Evolutionary conservation across 2,329 filamentous ascomycete genomes (phyloP).

Genomic region (Fusarium dlaminii): DNA sequence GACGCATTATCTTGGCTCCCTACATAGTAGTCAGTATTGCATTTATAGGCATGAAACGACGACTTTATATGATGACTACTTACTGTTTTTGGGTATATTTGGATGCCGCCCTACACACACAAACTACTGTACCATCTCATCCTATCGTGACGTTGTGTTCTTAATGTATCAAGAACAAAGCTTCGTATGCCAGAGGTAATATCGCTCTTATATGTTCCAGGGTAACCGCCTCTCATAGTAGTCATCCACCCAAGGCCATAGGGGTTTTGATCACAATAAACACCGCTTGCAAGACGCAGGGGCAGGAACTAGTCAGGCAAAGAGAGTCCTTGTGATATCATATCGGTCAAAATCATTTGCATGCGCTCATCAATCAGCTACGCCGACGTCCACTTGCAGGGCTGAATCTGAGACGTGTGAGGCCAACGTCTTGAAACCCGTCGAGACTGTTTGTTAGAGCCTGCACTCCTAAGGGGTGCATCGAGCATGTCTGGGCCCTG

Average conservation of each 20-base stretch:
- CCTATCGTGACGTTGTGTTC: neutral
- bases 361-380: constrained; percentile 26
- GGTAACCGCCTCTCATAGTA: neutral
- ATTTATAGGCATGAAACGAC: neutral
- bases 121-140: too few species aligned
- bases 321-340: constrained; percentile 19
- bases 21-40: neutral
- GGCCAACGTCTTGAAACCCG: constrained; percentile 28
- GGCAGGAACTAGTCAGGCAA: constrained; percentile 26
- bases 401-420: constrained; percentile 36
- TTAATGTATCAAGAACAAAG: neutral
- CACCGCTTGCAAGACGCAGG: constrained; percentile 27
- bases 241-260: neutral
- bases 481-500: neutral
- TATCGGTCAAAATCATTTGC: neutral
- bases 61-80: neutral
- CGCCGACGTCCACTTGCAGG: constrained; percentile 10
- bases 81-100: neutral
- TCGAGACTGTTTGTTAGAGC: constrained; percentile 3
- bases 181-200: neutral
- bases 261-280: constrained; percentile 1
- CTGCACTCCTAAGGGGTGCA: neutral
- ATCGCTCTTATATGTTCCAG: neutral
- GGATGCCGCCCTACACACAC: neutral
- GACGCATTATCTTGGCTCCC: neutral